Conservation (phyloP, 1,139 yeast genomes). For the Geotrichum aggregatum region DNA sequence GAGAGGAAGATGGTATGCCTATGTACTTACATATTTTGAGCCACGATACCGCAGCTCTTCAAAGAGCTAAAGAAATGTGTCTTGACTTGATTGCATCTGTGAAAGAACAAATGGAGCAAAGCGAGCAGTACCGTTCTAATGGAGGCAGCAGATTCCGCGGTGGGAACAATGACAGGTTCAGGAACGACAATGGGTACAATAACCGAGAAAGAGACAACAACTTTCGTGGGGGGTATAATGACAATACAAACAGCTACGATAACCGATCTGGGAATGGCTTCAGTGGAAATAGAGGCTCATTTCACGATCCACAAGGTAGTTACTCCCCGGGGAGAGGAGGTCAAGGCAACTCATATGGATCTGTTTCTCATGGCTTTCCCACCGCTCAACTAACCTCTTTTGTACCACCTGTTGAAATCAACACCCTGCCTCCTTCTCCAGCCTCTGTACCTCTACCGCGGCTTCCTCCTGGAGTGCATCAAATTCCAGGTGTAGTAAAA, state of each 20-base stretch:
- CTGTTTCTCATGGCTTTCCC: not conserved
- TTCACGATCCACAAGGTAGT: constrained; percentile 2
- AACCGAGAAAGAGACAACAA: not conserved
- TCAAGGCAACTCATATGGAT: not conserved
- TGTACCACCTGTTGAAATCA: not conserved
- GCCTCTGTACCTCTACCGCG: constrained; percentile 5
- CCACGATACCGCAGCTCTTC: constrained; percentile 29
- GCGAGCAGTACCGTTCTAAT: not conserved
- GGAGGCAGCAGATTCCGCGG: constrained; percentile 8
- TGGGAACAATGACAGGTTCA: not conserved
- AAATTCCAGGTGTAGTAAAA: not conserved
- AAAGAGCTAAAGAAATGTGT: constrained; percentile 36
- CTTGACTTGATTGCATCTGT: constrained; percentile 37
- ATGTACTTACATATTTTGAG: constrained; percentile 37
- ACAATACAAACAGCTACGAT: not conserved
- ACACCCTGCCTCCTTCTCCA: constrained; percentile 9
- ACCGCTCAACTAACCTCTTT: not conserved
- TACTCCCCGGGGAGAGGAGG: not conserved
- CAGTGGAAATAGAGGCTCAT: constrained; percentile 10
- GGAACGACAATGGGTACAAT: not conserved
- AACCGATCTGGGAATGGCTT: constrained; percentile 3
- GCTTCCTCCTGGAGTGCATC: constrained; percentile 16
- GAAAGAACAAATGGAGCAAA: constrained; percentile 30
- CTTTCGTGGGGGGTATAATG: constrained; percentile 3
- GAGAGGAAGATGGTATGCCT: constrained; percentile 37